phyloP scores from a whole-genome alignment of 495 filamentous ascomycete genomes.

The Clohesyomyces aquaticus region DNA sequence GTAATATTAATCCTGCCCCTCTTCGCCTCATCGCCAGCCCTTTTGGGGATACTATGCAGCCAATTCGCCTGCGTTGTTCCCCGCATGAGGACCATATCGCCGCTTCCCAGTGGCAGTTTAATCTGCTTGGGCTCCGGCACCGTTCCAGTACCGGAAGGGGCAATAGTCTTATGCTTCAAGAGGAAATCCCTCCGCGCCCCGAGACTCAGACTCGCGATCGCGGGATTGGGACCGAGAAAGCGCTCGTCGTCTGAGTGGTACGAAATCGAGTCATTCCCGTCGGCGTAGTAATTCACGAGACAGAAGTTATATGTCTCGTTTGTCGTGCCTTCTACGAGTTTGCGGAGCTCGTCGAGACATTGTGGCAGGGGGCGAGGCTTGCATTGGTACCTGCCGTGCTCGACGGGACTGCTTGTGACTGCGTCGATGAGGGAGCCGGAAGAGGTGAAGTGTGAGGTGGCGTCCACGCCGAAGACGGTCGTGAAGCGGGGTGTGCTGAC shows the following conservation, averaged over 20 bases:
- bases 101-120: conserved; percentile 63
- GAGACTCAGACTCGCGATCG: conserved; percentile 72
- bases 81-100: conserved; percentile 76
- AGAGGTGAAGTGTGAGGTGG: conserved; percentile 49
- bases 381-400: conserved; percentile 57
- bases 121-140: conserved; percentile 49
- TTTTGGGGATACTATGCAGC: conserved; percentile 77
- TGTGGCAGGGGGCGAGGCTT: conserved; percentile 67
- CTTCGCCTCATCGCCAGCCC: conserved; percentile 59
- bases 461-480: conserved; percentile 73
- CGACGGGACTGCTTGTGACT: conserved; percentile 49
- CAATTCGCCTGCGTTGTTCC: conserved; percentile 70
- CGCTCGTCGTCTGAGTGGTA: conserved; percentile 78
- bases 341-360: conserved; percentile 63
- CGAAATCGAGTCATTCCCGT: conserved; percentile 68
- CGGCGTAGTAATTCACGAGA: conserved; percentile 76
- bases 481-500: conserved; percentile 72
- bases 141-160: conserved; percentile 29
- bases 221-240: conserved; percentile 67
- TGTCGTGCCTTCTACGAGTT: conserved; percentile 61
- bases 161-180: conserved; percentile 67
- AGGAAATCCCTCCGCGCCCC: conserved; percentile 69
- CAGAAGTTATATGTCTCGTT: conserved; percentile 70
- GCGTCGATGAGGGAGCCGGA: conserved; percentile 54
- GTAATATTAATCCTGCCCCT: conserved; percentile 76